Conservation (phyloP, 768 basidiomycete genomes). For the Tricholoma sp. region DNA sequence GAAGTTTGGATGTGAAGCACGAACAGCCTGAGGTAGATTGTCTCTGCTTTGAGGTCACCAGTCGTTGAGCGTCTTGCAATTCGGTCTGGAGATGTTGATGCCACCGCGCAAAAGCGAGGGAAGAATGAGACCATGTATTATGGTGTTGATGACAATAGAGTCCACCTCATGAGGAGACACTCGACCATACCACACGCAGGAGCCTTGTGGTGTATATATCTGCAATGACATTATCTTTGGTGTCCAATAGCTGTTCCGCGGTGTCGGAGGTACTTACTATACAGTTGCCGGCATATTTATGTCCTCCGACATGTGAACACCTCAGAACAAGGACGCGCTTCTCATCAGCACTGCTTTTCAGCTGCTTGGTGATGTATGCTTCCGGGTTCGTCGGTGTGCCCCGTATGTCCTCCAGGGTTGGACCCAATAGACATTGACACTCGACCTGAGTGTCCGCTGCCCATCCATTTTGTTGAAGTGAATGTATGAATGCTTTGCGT, state of each 20-base stretch:
- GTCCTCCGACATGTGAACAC: conserved; percentile 90
- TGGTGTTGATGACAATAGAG: conserved; percentile 80
- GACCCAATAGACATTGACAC: conserved; percentile 43
- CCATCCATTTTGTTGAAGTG: conserved; percentile 67
- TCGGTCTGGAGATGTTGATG: conserved; percentile 69
- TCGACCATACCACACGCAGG: conserved; percentile 90
- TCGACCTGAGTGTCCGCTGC: conserved; percentile 71
- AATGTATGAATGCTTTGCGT: conserved; percentile 52
- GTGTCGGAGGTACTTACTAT: conserved; percentile 50
- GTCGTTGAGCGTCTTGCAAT: conserved; percentile 61
- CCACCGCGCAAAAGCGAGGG: conserved; percentile 85
- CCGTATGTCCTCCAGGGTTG: conserved; percentile 56
- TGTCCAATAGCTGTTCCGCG: neutral
- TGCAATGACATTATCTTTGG: conserved; percentile 22
- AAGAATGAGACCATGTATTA: conserved; percentile 78
- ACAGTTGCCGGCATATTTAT: conserved; percentile 88
- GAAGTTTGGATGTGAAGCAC: neutral
- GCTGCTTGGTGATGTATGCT: conserved; percentile 44
- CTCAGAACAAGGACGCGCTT: conserved; percentile 79
- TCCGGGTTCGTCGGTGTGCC: conserved; percentile 51
- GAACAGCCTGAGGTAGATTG: no score
- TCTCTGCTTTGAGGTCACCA: no score
- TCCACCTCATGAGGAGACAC: conserved; percentile 88
- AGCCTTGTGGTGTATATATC: conserved; percentile 85
- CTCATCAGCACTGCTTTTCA: conserved; percentile 46